Evolutionary conservation across 2,329 filamentous ascomycete genomes (phyloP).

Genomic region (Aspergillus terreus): DNA sequence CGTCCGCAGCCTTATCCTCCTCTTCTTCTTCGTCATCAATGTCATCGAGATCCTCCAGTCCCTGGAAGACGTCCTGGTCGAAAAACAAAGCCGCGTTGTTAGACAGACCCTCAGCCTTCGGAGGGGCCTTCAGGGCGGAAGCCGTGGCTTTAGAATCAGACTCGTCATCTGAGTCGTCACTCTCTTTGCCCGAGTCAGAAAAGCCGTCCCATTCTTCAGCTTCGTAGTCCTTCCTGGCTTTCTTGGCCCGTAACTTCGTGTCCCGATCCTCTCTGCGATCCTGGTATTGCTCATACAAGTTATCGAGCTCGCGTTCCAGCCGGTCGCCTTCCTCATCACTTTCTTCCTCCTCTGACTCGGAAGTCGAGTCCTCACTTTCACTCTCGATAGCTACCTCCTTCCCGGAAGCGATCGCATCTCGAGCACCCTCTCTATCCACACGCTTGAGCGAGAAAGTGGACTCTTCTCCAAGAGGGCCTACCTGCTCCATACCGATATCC

Average conservation of each 20-base stretch:
- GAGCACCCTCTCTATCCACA: slow-evolving; percentile 70
- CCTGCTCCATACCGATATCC: slow-evolving; percentile 90
- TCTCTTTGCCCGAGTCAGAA: slow-evolving; percentile 61
- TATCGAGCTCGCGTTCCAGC: slow-evolving; percentile 80
- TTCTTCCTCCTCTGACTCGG: slow-evolving; percentile 56
- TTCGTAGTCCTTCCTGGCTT: slow-evolving; percentile 72
- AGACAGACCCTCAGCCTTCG: slow-evolving; percentile 58
- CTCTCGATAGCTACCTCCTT: slow-evolving; percentile 66
- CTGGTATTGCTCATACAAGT: slow-evolving; percentile 81
- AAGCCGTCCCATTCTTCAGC: slow-evolving; percentile 93
- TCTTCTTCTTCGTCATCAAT: slow-evolving; percentile 56
- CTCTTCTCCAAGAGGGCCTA: slow-evolving; percentile 72
- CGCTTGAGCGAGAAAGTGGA: slow-evolving; percentile 83
- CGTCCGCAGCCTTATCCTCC: slow-evolving; percentile 51
- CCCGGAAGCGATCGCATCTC: slow-evolving; percentile 67
- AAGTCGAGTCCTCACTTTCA: slow-evolving; percentile 58
- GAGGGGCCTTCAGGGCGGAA: slow-evolving; percentile 30
- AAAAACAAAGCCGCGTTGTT: slow-evolving; percentile 87
- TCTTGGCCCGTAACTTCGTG: slow-evolving; percentile 87
- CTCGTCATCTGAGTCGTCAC: slow-evolving; percentile 58
- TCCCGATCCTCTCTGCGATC: slow-evolving; percentile 75
- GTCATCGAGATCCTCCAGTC: slow-evolving; percentile 65
- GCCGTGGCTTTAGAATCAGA: slow-evolving; percentile 34
- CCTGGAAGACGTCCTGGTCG: slow-evolving; percentile 89
- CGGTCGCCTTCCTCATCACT: slow-evolving; percentile 76